phyloP scores from a whole-genome alignment of 768 basidiomycete species.

The Fibroporia radiculosa region DNA sequence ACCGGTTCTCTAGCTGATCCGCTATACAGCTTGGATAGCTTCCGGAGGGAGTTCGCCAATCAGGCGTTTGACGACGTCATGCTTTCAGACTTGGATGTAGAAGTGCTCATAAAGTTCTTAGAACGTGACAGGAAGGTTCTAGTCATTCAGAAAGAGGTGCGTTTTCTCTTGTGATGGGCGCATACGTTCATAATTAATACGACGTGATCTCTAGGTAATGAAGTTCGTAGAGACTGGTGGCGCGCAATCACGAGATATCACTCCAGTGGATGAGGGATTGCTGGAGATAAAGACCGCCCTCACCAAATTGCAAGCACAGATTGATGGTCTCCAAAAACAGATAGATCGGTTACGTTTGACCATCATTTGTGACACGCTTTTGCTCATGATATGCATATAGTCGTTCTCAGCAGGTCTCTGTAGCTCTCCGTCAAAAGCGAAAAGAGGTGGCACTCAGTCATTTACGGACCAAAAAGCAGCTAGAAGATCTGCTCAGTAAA shows the following conservation, averaged over 20 bases:
- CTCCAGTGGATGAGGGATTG: constrained; percentile 75
- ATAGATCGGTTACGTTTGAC: constrained; percentile 55
- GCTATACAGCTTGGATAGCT: constrained; percentile 54
- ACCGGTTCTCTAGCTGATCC: constrained; percentile 45
- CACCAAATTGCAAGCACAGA: constrained; percentile 55
- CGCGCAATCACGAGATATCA: constrained; percentile 42
- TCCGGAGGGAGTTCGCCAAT: constrained; percentile 49
- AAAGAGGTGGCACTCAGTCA: constrained; percentile 69
- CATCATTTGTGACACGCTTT: background rate
- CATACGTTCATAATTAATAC: background rate
- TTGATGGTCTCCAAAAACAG: constrained; percentile 58
- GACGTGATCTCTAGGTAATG: constrained; percentile 46
- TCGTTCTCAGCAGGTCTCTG: constrained; percentile 55
- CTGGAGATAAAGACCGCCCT: constrained; percentile 74
- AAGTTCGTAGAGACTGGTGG: constrained; percentile 55
- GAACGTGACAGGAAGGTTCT: constrained; percentile 66
- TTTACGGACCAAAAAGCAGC: constrained; percentile 72
- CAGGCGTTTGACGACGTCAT: constrained; percentile 32
- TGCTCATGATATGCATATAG: constrained; percentile 29
- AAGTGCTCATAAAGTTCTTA: constrained; percentile 68
- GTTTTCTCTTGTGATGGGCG: constrained; percentile 17
- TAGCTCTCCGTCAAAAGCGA: constrained; percentile 59
- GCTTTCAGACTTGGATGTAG: constrained; percentile 56
- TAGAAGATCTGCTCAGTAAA: constrained; percentile 72
- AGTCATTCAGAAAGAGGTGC: constrained; percentile 60